Conservation (phyloP, 2,329 filamentous ascomycete genomes). For the Pseudogymnoascus sp. region DNA sequence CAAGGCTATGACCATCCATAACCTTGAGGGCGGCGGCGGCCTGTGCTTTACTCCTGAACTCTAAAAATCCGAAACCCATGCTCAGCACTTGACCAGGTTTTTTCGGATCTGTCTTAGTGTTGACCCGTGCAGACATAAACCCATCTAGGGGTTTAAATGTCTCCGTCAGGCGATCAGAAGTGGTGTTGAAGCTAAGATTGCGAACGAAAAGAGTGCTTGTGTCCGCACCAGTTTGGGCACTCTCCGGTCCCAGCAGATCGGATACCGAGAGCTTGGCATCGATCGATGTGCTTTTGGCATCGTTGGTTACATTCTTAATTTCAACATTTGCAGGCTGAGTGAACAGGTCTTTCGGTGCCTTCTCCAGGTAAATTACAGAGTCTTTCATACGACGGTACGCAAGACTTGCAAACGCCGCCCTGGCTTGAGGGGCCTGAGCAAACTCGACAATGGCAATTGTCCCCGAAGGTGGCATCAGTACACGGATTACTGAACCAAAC, state of each 20-base stretch:
- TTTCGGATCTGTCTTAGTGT: conserved; percentile 91
- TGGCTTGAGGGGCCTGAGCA: conserved; percentile 68
- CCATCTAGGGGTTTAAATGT: conserved; percentile 77
- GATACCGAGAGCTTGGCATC: conserved; percentile 56
- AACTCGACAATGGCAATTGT: conserved; percentile 95
- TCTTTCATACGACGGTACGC: conserved; percentile 89
- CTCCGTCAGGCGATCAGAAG: conserved; percentile 66
- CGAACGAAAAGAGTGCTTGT: conserved; percentile 85
- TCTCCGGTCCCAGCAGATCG: conserved; percentile 58
- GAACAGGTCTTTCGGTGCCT: conserved; percentile 81
- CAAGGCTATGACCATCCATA: conserved; percentile 88
- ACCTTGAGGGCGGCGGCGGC: conserved; percentile 72
- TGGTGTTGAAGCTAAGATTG: conserved; percentile 89
- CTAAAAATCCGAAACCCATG: conserved; percentile 95
- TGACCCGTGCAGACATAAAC: conserved; percentile 82
- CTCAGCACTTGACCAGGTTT: conserved; percentile 80
- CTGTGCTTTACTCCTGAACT: conserved; percentile 72
- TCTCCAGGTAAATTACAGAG: conserved; percentile 87
- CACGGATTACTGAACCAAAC: conserved; percentile 70
- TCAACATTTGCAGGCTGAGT: conserved; percentile 14
- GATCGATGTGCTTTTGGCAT: conserved; percentile 15
- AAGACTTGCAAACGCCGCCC: conserved; percentile 74
- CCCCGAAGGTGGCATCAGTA: conserved; percentile 87
- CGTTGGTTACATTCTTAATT: conserved; percentile 11
- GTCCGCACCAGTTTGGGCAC: conserved; percentile 48